phyloP scores from a whole-genome alignment of 495 filamentous ascomycete species.

The Aspergillus sclerotiicarbonarius region DNA sequence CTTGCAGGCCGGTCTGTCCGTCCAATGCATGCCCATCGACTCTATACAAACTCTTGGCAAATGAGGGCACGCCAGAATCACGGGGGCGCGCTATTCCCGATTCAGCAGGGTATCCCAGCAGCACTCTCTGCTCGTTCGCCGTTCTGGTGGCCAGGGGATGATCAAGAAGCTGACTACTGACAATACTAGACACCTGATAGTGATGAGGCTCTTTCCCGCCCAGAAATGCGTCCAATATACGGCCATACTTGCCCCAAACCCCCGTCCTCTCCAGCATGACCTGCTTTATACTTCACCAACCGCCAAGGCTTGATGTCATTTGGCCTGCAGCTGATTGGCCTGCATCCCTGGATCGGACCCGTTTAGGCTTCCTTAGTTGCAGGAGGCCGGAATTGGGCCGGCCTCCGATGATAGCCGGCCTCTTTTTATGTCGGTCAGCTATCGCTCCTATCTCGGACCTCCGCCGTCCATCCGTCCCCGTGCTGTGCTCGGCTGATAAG shows the following conservation, averaged over 20 bases:
- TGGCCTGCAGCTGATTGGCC: conserved; percentile 21
- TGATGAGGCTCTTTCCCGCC: background rate
- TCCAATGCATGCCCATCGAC: background rate
- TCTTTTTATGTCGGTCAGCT: conserved; percentile 5
- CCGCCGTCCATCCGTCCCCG: background rate
- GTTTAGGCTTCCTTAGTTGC: conserved; percentile 33
- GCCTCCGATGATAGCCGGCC: conserved; percentile 46
- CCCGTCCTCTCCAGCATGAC: background rate
- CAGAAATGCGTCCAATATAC: background rate
- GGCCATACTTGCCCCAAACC: background rate
- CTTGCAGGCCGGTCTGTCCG: conserved; percentile 14
- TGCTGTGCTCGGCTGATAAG: background rate
- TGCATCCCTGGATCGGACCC: conserved; percentile 13
- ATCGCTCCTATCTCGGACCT: conserved; percentile 5
- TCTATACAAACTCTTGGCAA: conserved; percentile 34
- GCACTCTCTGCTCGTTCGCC: background rate
- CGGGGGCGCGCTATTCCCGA: conserved; percentile 34
- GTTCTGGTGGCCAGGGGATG: background rate
- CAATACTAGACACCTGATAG: background rate
- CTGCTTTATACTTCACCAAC: conserved; percentile 24
- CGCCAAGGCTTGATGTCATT: conserved; percentile 24
- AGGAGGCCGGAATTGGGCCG: conserved; percentile 45
- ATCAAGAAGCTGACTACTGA: background rate
- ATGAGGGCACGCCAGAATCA: conserved; percentile 30
- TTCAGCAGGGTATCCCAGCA: conserved; percentile 14